phyloP scores from a whole-genome alignment of 169 alveolate genomes.

The Eimeria falciformis region DNA sequence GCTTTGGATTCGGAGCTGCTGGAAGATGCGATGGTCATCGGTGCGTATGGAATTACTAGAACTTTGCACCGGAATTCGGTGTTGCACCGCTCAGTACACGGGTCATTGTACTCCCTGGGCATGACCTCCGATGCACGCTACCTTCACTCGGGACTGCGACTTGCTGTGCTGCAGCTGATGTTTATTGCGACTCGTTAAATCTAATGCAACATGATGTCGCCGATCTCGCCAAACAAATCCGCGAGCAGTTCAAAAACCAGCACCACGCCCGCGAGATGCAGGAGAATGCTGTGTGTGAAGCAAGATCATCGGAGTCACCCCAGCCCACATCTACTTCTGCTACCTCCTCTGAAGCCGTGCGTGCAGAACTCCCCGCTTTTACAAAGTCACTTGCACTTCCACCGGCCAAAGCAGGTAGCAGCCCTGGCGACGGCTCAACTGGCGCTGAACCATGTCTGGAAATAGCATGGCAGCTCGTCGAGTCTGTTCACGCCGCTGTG shows the following conservation, averaged over 20 bases:
- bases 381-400: conserved; percentile 13
- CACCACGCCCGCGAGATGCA: not conserved
- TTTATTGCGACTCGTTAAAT: not conserved
- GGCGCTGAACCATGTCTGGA: conserved; percentile 48
- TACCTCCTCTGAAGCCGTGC: not conserved
- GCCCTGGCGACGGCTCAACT: conserved; percentile 12
- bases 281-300: not conserved
- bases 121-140: too few relatives aligned
- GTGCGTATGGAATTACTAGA: not conserved
- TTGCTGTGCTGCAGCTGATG: not conserved
- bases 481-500: conserved; percentile 40
- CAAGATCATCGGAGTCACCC: conserved; percentile 1
- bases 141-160: not conserved
- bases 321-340: not conserved
- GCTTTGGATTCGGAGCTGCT: conserved; percentile 28
- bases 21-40: conserved; percentile 38
- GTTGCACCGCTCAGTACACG: not conserved
- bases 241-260: not conserved
- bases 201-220: not conserved
- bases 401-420: conserved; percentile 48
- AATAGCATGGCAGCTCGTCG: conserved; percentile 45
- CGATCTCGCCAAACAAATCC: conserved; percentile 18
- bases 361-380: not conserved
- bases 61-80: not conserved
- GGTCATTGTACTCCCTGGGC: not conserved